These are phyloP conservation scores for Sporisorium iseilematis-ciliati DNA, from an alignment of 1,284 basidiomycete species.

Conservation along the genomic window DNA sequence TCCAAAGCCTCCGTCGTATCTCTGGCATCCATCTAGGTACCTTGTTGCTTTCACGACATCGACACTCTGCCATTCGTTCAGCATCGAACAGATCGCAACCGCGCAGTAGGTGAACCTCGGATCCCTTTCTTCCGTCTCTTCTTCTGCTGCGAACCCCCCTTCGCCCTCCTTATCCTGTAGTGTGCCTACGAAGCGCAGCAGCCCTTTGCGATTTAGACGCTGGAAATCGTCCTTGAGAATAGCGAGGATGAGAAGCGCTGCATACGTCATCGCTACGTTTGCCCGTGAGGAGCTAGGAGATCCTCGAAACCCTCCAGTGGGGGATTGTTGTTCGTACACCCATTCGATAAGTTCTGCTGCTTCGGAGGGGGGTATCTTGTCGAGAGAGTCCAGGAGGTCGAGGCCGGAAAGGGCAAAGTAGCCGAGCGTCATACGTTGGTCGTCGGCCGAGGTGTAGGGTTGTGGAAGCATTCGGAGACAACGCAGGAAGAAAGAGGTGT, in stretches of 20 bases:
- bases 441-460: conserved; percentile 62
- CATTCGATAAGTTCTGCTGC: conserved; percentile 73
- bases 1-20: conserved; percentile 92
- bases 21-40: conserved; percentile 77
- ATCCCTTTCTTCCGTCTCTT: conserved; percentile 75
- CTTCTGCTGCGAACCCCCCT: conserved; percentile 72
- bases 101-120: conserved; percentile 89
- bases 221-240: conserved; percentile 60
- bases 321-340: conserved; percentile 86
- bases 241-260: conserved; percentile 59
- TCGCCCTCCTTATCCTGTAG: conserved; percentile 56
- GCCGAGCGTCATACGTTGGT: conserved; percentile 66
- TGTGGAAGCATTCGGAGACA: conserved; percentile 60
- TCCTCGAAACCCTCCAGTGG: conserved; percentile 58
- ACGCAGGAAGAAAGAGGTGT: conserved; percentile 60
- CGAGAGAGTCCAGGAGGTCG: conserved; percentile 53
- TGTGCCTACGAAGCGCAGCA: conserved; percentile 29
- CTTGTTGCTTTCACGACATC: conserved; percentile 75
- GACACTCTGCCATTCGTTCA: conserved; percentile 82
- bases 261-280: conserved; percentile 65
- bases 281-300: conserved; percentile 11
- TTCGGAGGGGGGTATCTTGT: conserved; percentile 33
- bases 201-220: conserved; percentile 38
- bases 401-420: conserved; percentile 64
- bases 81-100: conserved; percentile 81